Evolutionary conservation across 495 filamentous ascomycete species (phyloP), one percentile per base, ranked within the genome.

Genomic region (Penicillium diatomitis): DNA sequence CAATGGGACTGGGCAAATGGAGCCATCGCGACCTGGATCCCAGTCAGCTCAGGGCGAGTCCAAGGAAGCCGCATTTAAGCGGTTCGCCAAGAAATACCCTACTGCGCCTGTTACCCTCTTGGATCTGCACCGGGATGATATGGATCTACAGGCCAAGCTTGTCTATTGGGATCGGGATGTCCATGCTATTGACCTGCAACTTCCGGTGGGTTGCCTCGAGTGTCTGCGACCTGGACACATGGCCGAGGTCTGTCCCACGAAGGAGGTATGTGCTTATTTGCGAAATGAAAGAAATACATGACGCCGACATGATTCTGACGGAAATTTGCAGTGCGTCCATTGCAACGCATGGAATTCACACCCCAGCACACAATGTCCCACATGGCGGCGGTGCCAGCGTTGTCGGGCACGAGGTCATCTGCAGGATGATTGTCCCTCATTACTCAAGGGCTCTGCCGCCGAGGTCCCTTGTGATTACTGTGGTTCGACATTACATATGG

Each of bases 111-210:
- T 52, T 27, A 52, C 56, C 8, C 55, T 79, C 48, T 61, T 69
- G 6, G 74, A 79, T 50, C 57, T 79, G 31, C 50, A 58, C 36
- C 49, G 63, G 12, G 52, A 67, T 29, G 73, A 79, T 44, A 59
- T 76, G 47, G 63, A 71, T 40, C 50, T 57, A 2, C 70, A 75
- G 51, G 55, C 70, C 8, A 61, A 55, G 40, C 62, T 53, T 38
- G 57, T 77, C n/a, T 70, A 71, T 70, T 65, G 85, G 75, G 54
- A 80, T 74, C 59, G 75, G 63, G 58, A 82, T 63, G 58, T 83
- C 68, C 50, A 87, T 56, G 54, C 86, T 35, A 60, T 80, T 71
- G 62, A 89, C 67, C 66, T 80, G 64, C 64, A 85, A 72, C 44
- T 80, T 72, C 86, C 86, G 73, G 59, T 84, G 52, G 64, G 66